Percentiles rank a stretch among this genome's conserved stretches.
These are phyloP conservation scores for Primulina tabacum DNA, from an alignment of 257 asterid genomes.

Conservation along the genomic window DNA sequence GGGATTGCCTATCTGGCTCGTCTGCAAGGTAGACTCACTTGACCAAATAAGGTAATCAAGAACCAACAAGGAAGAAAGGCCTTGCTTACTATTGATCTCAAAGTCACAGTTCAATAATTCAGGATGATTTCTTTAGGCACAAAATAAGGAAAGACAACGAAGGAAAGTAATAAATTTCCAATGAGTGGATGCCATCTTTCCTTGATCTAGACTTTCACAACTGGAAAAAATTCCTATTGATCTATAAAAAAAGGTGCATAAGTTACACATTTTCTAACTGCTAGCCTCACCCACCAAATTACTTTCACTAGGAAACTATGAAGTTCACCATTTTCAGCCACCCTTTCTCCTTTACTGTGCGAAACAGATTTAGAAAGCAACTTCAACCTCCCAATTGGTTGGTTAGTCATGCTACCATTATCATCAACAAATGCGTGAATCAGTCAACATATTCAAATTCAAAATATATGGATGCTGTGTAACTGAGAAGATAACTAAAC, in stretches of 20 bases:
- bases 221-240: not conserved
- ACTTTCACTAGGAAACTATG: not conserved
- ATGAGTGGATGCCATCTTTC: not conserved
- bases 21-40: too few relatives aligned
- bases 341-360: not conserved
- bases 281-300: not conserved
- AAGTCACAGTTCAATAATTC: not conserved
- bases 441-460: not conserved
- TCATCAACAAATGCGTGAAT: constrained; percentile 1
- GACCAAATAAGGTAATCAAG: too few relatives aligned
- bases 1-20: not conserved
- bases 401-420: not conserved
- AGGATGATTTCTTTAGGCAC: not conserved
- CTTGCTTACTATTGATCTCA: not conserved
- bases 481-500: not conserved
- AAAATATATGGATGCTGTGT: not conserved
- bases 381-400: constrained; percentile 3
- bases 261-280: not conserved
- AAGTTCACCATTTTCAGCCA: not conserved
- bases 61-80: not conserved
- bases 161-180: not conserved
- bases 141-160: not conserved
- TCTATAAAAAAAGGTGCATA: not conserved
- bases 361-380: not conserved
- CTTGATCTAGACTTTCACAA: not conserved